phyloP scores from a whole-genome alignment of 805 yeast genomes.

The Candida saitoana region DNA sequence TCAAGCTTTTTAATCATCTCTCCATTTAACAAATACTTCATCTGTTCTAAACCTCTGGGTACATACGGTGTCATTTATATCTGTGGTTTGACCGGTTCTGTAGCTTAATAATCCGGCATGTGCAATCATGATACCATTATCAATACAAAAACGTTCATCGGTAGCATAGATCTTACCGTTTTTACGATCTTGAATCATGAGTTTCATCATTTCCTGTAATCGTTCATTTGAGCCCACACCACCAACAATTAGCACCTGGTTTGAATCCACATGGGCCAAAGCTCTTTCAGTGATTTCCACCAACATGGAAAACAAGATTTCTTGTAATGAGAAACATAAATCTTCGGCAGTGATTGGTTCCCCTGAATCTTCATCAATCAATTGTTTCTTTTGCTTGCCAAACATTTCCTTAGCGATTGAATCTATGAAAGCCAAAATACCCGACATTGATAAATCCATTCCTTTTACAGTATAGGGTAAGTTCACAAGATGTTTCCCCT shows the following conservation, averaged over 20 bases:
- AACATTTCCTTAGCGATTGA: conserved; percentile 71
- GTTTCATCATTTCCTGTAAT: conserved; percentile 93
- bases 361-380: conserved; percentile 39
- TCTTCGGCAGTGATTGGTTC: conserved; percentile 73
- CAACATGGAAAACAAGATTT: conserved; percentile 88
- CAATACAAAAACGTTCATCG: conserved; percentile 95
- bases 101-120: conserved; percentile 90
- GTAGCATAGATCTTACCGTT: conserved; percentile 90
- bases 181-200: conserved; percentile 80
- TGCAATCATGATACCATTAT: conserved; percentile 98
- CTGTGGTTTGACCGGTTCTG: conserved; percentile 70
- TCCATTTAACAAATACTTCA: conserved; percentile 86
- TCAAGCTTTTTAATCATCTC: conserved; percentile 53
- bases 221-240: conserved; percentile 97
- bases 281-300: conserved; percentile 98
- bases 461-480: conserved; percentile 97
- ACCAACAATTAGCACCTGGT: conserved; percentile 91
- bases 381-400: conserved; percentile 39
- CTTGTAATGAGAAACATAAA: conserved; percentile 89
- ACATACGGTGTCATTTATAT: conserved; percentile 70
- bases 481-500: conserved; percentile 58
- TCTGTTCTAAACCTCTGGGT: conserved; percentile 94
- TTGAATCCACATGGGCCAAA: conserved; percentile 91
- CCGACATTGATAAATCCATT: conserved; percentile 97
- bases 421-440: conserved; percentile 84